Base-by-base conservation (phyloP, 495 filamentous ascomycete species). In the Penicillium silybi region DNA sequence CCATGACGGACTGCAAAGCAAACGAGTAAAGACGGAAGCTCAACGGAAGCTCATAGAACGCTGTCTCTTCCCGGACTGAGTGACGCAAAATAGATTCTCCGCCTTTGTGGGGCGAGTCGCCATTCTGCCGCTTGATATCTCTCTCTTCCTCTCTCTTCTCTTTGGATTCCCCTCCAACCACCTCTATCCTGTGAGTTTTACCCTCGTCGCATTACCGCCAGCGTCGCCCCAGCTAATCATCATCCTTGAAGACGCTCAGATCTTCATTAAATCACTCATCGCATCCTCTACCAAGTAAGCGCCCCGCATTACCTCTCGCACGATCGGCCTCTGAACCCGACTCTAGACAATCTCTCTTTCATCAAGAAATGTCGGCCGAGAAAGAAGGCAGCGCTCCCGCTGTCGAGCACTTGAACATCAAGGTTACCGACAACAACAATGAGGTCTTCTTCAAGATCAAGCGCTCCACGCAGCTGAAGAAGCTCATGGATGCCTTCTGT, bases 371-470 rank as follows among this genome's bases (percentile, higher is more conserved):
- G 63, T 54, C 63, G 17, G 53, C 53, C 16, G 63, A 63, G 19
- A 46, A 61, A 20, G 60, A 56, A 39, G 78, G 77, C 37, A 84
- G 79, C 48, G 81, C 85, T 37, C 77, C 80, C 39, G 71, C 79
- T 20, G 72, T 68, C 32, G 95, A 97, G 70, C 95, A 99, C 69
- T 78, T 99, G 7, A 99, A 99, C 70, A 97, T 99, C 79, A 99
- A 99, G 66, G 95, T 99, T n/a, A 97, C 95, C 0, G 95, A 99
- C 59, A 96, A 96, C 75, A 96, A 99, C 76, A 99, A 99, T 63
- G 95, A 99, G 61, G 95, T 99, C 57, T 99, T 99, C 72, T 99
- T 99, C 80, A 99, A 99, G 79, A 99, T 99, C 73, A 99, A 99
- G 84, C 87, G 92, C 5, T 90, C 87, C 5, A 99, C 95, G 0